Evolutionary conservation across 2,329 filamentous ascomycete species (phyloP), one percentile per base, ranked within the genome.

Genomic region (Plectosphaerella plurivora): DNA sequence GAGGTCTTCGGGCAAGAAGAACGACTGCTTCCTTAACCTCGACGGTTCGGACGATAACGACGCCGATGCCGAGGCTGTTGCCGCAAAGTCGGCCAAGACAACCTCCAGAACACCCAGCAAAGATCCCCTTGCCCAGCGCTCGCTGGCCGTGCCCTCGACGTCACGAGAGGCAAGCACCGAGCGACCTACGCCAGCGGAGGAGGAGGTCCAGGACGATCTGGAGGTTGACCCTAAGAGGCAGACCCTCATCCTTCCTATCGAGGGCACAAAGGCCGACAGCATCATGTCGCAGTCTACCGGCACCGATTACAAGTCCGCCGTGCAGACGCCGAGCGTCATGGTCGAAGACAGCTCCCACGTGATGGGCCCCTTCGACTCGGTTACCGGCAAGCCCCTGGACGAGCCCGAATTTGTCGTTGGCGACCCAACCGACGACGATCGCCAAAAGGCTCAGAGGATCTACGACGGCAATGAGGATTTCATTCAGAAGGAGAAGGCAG

Each of bases 391-490:
- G 55, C 71, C 73, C 10, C 69, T 84, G 11, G 81, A 84, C 50
- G 81, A 84, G 61, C 81, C 81, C 5, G 76, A 80, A 20, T 79
- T 83, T 47, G 69, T 81, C 2, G 66, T 83, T 33, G 81, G 81
- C 33, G 77, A 83, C 22, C 81, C 81, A 8, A 79, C 82, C 1
- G 81, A 84, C 37, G 84, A 88, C 53, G 91, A 96, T 60, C 78
- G 81, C 18, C 82, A 88, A 59, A 89, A 88, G 65, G 94, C 93
- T 1, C 81, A 86, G 60, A 86, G 85, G 63, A 91, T 99, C 41
- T 97, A 83, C 65, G 87, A 93, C 52, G 91, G 92, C 39, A 83
- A 87, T 55, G 91, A 96, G 64, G 86, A 90, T 49, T 88, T 92
- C 54, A 85, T 94, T 20, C 79, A 80, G 41, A 91, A 90, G 63